These are phyloP conservation scores for Suillus clintonianus DNA, from an alignment of 768 basidiomycete genomes.

Conservation along the genomic window DNA sequence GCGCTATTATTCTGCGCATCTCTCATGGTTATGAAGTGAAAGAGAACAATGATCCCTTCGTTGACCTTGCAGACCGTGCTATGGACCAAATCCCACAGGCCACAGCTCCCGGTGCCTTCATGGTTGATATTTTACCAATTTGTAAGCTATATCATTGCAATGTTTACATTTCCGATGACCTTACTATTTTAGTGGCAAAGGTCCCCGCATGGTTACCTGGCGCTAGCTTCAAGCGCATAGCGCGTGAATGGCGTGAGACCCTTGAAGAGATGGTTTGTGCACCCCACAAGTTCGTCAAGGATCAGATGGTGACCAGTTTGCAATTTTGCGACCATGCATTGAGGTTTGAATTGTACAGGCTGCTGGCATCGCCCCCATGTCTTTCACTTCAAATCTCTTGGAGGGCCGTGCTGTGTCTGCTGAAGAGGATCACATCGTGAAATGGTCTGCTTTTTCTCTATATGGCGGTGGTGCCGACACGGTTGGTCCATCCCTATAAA, in stretches of 20 bases:
- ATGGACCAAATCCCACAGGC: not conserved
- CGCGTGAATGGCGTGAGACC: not conserved
- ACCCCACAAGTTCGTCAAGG: not conserved
- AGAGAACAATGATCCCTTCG: not conserved
- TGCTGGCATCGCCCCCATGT: not conserved
- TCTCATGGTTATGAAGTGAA: not conserved
- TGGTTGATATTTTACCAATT: not conserved
- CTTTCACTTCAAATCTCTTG: not conserved
- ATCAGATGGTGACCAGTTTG: not conserved
- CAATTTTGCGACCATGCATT: not conserved
- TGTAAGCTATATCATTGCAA: not conserved
- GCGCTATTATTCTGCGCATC: not conserved
- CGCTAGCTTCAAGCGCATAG: not conserved
- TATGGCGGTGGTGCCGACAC: not conserved
- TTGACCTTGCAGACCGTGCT: not conserved
- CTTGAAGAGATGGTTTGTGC: not conserved
- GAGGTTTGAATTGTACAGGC: not conserved
- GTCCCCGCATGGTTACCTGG: not conserved
- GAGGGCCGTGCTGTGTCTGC: not conserved
- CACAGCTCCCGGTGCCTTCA: not conserved
- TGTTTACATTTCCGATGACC: not conserved
- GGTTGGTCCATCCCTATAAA: not conserved
- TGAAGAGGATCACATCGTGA: not conserved
- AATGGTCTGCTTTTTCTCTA: not conserved
- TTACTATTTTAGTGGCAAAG: not conserved